Base-by-base conservation (phyloP, 768 basidiomycete genomes). In the Hygrocybe punicea region DNA sequence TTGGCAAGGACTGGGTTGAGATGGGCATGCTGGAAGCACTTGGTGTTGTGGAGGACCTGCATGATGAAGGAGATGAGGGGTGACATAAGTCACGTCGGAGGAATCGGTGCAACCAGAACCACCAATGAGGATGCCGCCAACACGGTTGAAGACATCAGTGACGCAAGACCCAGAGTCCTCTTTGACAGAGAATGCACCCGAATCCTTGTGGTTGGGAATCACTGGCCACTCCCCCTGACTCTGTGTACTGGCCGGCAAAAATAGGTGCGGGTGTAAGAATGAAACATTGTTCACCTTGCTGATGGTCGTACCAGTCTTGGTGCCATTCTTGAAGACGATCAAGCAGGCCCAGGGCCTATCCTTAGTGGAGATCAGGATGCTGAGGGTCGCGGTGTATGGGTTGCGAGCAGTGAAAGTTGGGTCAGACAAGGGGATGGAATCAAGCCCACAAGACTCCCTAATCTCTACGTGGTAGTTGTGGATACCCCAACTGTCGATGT, bases 91-190 rank as follows among this genome's bases (percentile, higher is more conserved):
- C 13, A 67, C 51, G 44, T 72, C 68, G 8, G 61, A 60, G 16
- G 25, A 13, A 24, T 62, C 57, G 13, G 53, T 62, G 23, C 36
- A 46, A 44, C 69, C 70, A 48, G 45, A 39, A 19, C 63, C 65
- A 36, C 70, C 68, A 42, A 58, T 68, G 57, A 73, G 64, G 36
- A 71, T 37, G 11, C 65, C 72, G 19, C 61, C 61, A 44, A 70
- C 62, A 29, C 66, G 65, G 10, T 71, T 71, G 24, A 25, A 34
- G 40, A 61, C 53, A 54, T 67, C 62, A 36, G 39, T 23, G 51
- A 71, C 51, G 17, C 71, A 51, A 7, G 69, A 61, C 19, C 70
- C 70, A 2, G 71, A 70, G 54, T 71, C 71, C 8, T 71, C 69
- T 1, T 35, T 14, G 36, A 54, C 64, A 16, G 69, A 70, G 57